A percentile compares a stretch with the other conserved stretches of the same genome.
phyloP scores from a whole-genome alignment of 306 rosid genomes.

The Glycine soja region DNA sequence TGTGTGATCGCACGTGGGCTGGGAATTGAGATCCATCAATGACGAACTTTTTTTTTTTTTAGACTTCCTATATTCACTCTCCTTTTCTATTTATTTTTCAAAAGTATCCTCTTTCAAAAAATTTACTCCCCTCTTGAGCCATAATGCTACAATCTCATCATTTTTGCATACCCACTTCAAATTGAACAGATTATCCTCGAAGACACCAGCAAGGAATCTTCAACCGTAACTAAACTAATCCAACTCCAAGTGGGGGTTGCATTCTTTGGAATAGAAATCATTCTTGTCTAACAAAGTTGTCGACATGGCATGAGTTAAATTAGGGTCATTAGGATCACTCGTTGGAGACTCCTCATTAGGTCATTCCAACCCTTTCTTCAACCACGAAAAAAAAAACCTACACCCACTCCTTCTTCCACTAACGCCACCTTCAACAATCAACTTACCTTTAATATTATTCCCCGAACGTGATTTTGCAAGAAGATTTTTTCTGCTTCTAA shows the following conservation, averaged over 20 bases:
- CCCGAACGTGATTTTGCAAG: neutral
- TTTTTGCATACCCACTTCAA: neutral
- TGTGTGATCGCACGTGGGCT: neutral
- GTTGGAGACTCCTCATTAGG: constrained; percentile 53
- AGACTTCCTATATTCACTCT: no score
- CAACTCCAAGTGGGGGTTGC: constrained; percentile 65
- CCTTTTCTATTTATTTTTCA: no score
- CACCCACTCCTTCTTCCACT: constrained; percentile 50
- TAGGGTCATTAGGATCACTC: constrained; percentile 68
- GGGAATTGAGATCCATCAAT: neutral
- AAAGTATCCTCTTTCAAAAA: no score
- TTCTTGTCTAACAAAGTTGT: constrained; percentile 66
- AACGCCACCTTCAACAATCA: constrained; percentile 29
- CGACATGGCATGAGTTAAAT: constrained; percentile 64
- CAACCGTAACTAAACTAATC: constrained; percentile 32
- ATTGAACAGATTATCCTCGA: neutral
- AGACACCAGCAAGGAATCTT: constrained; percentile 8
- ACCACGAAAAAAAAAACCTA: constrained; percentile 64
- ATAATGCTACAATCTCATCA: constrained; percentile 30
- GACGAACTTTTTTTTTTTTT: no score
- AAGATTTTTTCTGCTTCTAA: constrained; percentile 45
- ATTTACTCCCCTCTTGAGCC: neutral
- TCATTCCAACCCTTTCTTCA: constrained; percentile 55
- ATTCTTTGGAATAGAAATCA: constrained; percentile 73
- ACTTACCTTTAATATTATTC: constrained; percentile 43